Evolutionary conservation across 495 filamentous ascomycete species (phyloP), one percentile per base, ranked within the genome.

Genomic region (Aspergillus kassunensis): DNA sequence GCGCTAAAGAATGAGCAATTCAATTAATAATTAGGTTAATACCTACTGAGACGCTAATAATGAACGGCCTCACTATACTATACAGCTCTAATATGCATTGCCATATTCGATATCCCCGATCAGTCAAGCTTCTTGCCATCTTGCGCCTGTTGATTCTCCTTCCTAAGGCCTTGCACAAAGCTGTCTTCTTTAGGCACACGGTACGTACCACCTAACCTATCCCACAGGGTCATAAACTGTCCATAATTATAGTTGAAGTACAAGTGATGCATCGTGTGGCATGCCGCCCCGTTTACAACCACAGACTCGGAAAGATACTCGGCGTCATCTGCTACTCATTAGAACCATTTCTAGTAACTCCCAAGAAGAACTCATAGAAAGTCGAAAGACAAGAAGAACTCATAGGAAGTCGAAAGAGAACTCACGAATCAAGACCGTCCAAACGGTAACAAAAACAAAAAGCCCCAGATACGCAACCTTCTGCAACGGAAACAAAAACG

Each of bases 231-330:
- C 1, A 87, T 89, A 71, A 88, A 97, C 67, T 97, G 92, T 44
- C 92, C 91, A 58, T 96, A 97, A 68, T 96, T 97, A 76, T 90
- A 95, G 73, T 95, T 95, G 80, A 97, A 96, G 70, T 93, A 91
- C 12, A 92, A 72, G 65, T 97, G 91, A 68, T 97, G 91, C 82
- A 90, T 85, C 9, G 89, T 92, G 66, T 97, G 92, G 73, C 92
- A 97, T 24, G 91, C 91, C 11, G 92, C 88, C 24, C 92, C 92
- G 65, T 97, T 97, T 57, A 97, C 83, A 49, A 97, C 67, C 16
- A 81, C 81, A 55, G 83, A 86, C 60, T 91, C 83, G 47, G 88
- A 82, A 33, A 90, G 73, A 60, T 95, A 97, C 75, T 96, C 92
- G 52, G 90, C 92, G 55, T 97, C 91, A 69, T 97, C 69, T 72